Evolutionary conservation across 1,284 basidiomycete species (phyloP).

Genomic region (Erythrobasidium hasegawianum): DNA sequence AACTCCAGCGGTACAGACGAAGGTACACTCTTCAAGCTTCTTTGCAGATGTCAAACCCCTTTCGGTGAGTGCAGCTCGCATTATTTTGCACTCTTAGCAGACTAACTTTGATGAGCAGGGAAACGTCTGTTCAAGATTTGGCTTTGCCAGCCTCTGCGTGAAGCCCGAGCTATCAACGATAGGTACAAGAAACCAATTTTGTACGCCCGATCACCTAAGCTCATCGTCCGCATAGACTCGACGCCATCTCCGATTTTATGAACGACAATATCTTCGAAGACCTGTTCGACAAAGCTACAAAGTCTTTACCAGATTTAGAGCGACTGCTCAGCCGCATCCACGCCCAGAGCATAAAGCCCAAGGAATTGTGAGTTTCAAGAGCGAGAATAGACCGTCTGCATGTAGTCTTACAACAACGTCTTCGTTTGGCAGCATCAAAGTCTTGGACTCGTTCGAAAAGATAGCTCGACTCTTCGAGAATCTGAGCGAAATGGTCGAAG

Average conservation of each 20-base stretch:
- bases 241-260: constrained; percentile 86
- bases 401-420: neutral
- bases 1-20: constrained; percentile 89
- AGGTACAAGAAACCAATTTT: constrained; percentile 55
- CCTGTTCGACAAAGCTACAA: constrained; percentile 68
- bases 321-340: constrained; percentile 89
- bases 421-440: constrained; percentile 51
- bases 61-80: constrained; percentile 60
- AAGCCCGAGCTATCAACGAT: constrained; percentile 76
- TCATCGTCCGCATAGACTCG: too few relatives aligned
- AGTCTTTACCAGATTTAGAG: constrained; percentile 84
- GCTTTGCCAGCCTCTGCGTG: constrained; percentile 82
- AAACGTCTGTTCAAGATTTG: constrained; percentile 90
- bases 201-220: neutral
- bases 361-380: constrained; percentile 69
- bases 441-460: constrained; percentile 59
- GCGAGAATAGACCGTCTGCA: neutral
- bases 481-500: constrained; percentile 64
- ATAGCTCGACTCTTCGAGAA: constrained; percentile 63
- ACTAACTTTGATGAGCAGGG: constrained; percentile 58
- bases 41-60: constrained; percentile 81
- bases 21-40: constrained; percentile 74
- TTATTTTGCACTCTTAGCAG: neutral
- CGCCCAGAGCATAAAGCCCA: constrained; percentile 78
- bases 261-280: constrained; percentile 68